These are phyloP conservation scores for Friedmanniomyces simplex DNA, from an alignment of 495 filamentous ascomycete species.

Conservation along the genomic window DNA sequence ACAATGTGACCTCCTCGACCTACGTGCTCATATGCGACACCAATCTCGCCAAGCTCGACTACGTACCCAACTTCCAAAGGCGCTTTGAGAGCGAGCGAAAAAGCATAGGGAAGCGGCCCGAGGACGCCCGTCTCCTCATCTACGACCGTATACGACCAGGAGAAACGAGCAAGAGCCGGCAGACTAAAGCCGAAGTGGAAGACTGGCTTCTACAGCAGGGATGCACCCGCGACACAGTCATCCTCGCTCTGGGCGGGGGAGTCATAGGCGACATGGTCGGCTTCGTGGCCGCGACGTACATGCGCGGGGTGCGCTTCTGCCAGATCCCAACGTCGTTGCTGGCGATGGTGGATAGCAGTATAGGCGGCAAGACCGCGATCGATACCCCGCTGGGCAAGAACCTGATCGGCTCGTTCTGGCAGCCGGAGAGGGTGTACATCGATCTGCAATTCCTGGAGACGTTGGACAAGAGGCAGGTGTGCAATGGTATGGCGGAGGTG, in stretches of 20 bases:
- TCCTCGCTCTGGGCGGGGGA: conserved; percentile 92
- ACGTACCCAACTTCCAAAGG: conserved; percentile 65
- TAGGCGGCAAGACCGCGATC: conserved; percentile 97
- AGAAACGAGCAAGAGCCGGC: conserved; percentile 82
- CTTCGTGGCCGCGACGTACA: conserved; percentile 94
- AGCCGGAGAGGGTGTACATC: conserved; percentile 85
- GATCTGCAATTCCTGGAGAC: conserved; percentile 89
- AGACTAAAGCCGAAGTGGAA: conserved; percentile 89
- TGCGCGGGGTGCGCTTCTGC: conserved; percentile 91
- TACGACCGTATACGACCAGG: conserved; percentile 75
- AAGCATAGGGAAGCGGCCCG: conserved; percentile 5
- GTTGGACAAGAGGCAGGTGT: conserved; percentile 82
- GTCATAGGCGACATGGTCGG: conserved; percentile 98
- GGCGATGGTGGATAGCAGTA: conserved; percentile 96
- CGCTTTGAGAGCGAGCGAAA: conserved; percentile 45
- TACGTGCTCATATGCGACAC: conserved; percentile 96
- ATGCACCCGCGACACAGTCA: conserved; percentile 89
- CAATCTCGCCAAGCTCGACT: conserved; percentile 64
- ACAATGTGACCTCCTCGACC: conserved; percentile 68
- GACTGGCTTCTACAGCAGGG: conserved; percentile 90
- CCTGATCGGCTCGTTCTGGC: conserved; percentile 92
- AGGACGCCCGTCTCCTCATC: conserved; percentile 60
- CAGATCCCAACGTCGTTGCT: conserved; percentile 93
- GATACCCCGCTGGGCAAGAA: conserved; percentile 97
- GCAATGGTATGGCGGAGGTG: conserved; percentile 98